Base-by-base conservation (phyloP, 257 asterid genomes). In the Paraleonurus japonicus region DNA sequence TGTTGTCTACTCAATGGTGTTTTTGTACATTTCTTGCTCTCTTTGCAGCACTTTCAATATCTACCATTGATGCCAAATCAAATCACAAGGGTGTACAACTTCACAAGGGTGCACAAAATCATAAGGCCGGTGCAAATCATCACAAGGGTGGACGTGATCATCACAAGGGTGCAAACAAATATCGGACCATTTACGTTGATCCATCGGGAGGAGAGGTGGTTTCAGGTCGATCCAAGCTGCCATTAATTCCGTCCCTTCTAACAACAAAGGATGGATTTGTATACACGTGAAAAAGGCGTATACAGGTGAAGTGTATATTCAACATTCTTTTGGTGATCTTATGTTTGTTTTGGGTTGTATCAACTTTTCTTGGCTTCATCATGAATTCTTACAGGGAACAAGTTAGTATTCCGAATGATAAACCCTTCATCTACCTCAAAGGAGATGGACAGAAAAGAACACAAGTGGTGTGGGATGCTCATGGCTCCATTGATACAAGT, bases 341-440 rank as follows among this genome's bases (percentile, higher is more conserved):
- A 35, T 7, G 12, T 43, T 11, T 11, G 20, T 30, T 30, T 6
- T 30, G 33, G 33, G 33, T 30, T 30, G 33, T 30, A 30, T 43
- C 1, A 15, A 4, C 20, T 15, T 47, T 47, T n/a, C n/a, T 47
- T 33, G 41, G 41, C 41, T 33, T 35, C 37, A 2, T 35, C 16
- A 15, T n/a, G n/a, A n/a, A 76, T 28, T 61, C 5, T 7, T 76
- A 81, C 70, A 92, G 96, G 75, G 96, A 92, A 79, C 86, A 85
- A 67, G 76, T 92, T 26, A 43, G 1, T 2, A 85, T 92, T 4
- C 90, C 91, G 0, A 0, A 1, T 0, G 75, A 85, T 4, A 92
- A 87, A 80, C 95, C 88, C 15, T 87, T 71, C 76, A 78, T 92
- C 20, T 90, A 83, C 75, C 82, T 92, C 3, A 87, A 76, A 83